phyloP scores from a whole-genome alignment of 768 basidiomycete species.

The Agrocybe praecox region DNA sequence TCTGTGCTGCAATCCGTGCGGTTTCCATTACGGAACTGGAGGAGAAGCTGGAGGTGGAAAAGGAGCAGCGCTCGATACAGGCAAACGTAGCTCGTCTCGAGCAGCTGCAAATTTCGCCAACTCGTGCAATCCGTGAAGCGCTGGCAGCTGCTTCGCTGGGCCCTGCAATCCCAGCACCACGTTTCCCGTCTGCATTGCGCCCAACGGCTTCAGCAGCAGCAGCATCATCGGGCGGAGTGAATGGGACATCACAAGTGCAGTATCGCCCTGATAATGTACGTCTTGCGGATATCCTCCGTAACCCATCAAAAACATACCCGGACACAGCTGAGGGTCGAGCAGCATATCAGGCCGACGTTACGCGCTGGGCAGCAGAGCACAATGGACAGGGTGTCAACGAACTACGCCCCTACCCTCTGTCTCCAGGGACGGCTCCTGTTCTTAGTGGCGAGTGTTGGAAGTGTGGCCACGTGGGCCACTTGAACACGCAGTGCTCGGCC shows the following conservation, averaged over 20 bases:
- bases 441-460: conserved; percentile 20
- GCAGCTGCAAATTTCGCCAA: background rate
- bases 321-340: conserved; percentile 16
- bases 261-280: conserved; percentile 2
- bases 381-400: conserved; percentile 1
- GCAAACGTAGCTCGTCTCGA: no score
- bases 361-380: conserved; percentile 4
- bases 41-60: conserved; percentile 9
- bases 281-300: background rate
- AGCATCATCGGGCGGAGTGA: no score
- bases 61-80: no score
- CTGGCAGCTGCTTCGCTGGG: background rate
- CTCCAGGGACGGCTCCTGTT: conserved; percentile 19
- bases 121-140: background rate
- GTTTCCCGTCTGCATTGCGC: background rate
- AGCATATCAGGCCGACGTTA: conserved; percentile 13
- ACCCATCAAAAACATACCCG: conserved; percentile 8
- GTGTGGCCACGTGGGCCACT: conserved; percentile 20
- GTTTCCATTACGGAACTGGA: conserved; percentile 4
- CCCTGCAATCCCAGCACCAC: background rate
- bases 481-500: background rate
- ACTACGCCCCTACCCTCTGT: conserved; percentile 21
- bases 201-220: background rate
- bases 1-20: conserved; percentile 11
- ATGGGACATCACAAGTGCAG: no score